These are phyloP conservation scores for Neurospora intermedia DNA, from an alignment of 495 filamentous ascomycete species.

Conservation along the genomic window DNA sequence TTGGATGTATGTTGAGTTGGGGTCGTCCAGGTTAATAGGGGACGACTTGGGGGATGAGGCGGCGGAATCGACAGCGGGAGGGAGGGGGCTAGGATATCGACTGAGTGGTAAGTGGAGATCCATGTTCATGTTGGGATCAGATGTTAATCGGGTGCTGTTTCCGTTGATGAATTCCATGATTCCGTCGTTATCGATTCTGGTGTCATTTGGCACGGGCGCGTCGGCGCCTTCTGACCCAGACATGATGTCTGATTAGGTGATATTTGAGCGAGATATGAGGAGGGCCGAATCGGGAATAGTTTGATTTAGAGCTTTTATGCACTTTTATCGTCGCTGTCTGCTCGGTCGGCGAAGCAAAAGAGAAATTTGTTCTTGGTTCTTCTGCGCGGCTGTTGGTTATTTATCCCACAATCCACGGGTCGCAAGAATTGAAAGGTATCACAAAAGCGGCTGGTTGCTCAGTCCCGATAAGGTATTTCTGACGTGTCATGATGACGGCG, in stretches of 20 bases:
- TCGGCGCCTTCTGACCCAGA: not conserved
- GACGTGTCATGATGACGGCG: not conserved
- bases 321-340: not conserved
- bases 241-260: not conserved
- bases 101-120: slow-evolving; percentile 8
- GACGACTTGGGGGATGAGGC: not conserved
- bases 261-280: not conserved
- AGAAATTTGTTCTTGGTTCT: not conserved
- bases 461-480: not conserved
- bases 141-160: not conserved
- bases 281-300: not conserved
- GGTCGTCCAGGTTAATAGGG: not conserved
- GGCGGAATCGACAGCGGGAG: not conserved
- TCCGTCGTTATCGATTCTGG: not conserved
- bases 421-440: not conserved
- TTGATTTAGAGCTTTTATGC: not conserved
- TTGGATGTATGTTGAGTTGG: not conserved
- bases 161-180: not conserved
- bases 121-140: not conserved
- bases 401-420: not conserved
- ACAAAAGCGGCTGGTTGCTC: not conserved
- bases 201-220: slow-evolving; percentile 7
- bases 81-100: not conserved
- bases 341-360: not conserved
- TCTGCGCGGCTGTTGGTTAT: not conserved